Evolutionary conservation across 1,139 yeast genomes (phyloP).

Genomic region (Magnusiomyces suaveolens): DNA sequence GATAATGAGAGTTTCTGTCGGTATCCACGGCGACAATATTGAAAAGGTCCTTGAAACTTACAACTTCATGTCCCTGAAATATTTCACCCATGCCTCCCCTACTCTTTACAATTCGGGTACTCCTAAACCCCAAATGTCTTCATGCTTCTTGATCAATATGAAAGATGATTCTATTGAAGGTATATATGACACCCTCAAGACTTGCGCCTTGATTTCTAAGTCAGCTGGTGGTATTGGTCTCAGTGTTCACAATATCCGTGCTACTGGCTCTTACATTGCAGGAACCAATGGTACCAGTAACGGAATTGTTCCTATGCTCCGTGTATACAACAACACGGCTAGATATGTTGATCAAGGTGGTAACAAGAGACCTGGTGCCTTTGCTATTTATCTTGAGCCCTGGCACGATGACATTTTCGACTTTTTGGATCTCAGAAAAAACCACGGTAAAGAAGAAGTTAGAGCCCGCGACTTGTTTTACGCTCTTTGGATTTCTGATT

Average conservation of each 20-base stretch:
- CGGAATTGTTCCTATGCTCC: conserved; percentile 81
- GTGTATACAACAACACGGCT: conserved; percentile 86
- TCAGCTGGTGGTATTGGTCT: conserved; percentile 89
- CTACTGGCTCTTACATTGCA: conserved; percentile 79
- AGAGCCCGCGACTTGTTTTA: conserved; percentile 85
- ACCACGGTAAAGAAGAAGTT: conserved; percentile 84
- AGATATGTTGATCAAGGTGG: conserved; percentile 93
- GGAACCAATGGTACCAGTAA: conserved; percentile 86
- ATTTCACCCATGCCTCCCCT: conserved; percentile 83
- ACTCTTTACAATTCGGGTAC: conserved; percentile 88
- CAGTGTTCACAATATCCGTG: conserved; percentile 73
- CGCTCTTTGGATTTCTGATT: conserved; percentile 87
- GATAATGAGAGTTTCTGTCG: conserved; percentile 82
- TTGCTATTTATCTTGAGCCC: conserved; percentile 80
- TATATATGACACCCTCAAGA: conserved; percentile 75
- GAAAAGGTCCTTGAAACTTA: conserved; percentile 68
- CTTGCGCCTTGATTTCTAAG: conserved; percentile 79
- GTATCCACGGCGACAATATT: conserved; percentile 72
- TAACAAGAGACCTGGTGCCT: conserved; percentile 89
- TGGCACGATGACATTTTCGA: conserved; percentile 88
- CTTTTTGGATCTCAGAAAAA: conserved; percentile 73
- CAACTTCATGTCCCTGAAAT: conserved; percentile 73
- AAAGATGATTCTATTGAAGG: conserved; percentile 87
- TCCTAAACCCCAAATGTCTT: conserved; percentile 76
- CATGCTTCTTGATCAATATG: conserved; percentile 84